These are phyloP conservation scores for Tricholomella constricta DNA, from an alignment of 768 basidiomycete genomes.

Conservation along the genomic window DNA sequence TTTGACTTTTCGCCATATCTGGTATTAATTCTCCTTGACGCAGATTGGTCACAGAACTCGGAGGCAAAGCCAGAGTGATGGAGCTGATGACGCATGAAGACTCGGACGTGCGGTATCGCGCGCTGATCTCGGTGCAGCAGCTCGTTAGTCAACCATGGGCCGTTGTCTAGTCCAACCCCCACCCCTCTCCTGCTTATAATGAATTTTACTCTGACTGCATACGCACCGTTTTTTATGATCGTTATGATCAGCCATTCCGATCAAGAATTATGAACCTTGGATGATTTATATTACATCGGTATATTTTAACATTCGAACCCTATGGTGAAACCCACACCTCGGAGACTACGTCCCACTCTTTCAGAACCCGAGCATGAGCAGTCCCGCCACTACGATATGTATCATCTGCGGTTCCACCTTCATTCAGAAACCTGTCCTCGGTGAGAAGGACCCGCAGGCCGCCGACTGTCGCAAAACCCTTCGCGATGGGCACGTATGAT, in stretches of 20 bases:
- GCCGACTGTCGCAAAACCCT: conserved; percentile 66
- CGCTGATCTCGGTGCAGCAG: conserved; percentile 86
- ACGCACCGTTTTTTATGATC: conserved; percentile 3
- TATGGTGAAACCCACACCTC: conserved; percentile 65
- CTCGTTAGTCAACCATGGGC: conserved; percentile 91
- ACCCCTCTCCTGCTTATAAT: background rate
- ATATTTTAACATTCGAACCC: background rate
- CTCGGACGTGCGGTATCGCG: conserved; percentile 90
- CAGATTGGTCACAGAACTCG: conserved; percentile 75
- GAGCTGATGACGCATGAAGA: conserved; percentile 90
- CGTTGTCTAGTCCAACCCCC: conserved; percentile 34
- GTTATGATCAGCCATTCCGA: background rate
- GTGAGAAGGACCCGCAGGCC: conserved; percentile 72
- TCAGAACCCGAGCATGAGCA: conserved; percentile 50
- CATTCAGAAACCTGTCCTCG: conserved; percentile 51
- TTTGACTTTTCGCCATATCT: background rate
- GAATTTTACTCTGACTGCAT: background rate
- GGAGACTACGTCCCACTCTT: conserved; percentile 71
- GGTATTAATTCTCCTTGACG: conserved; percentile 4
- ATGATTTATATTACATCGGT: background rate
- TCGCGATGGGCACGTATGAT: conserved; percentile 56
- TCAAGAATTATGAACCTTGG: background rate
- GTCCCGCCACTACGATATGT: conserved; percentile 19
- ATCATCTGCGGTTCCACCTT: conserved; percentile 24
- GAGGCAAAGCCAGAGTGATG: conserved; percentile 87